phyloP scores from a whole-genome alignment of 192 early-diverging fungal genomes.

The Entomortierella chlamydospora region DNA sequence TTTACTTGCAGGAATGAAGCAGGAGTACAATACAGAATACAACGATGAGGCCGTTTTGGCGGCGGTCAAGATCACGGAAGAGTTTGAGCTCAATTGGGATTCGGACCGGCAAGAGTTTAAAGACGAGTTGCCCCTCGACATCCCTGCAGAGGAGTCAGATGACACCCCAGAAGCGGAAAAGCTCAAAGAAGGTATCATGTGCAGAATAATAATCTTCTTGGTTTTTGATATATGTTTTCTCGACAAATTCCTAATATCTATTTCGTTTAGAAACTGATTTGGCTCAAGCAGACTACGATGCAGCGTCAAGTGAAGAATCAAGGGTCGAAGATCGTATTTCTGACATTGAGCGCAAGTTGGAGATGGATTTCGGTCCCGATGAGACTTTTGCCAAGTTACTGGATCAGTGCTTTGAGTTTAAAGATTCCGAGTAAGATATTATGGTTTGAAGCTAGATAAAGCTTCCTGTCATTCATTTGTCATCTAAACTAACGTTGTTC shows the following conservation, averaged over 20 bases:
- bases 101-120: constrained; percentile 15
- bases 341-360: constrained; percentile 64
- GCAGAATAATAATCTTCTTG: too few species aligned
- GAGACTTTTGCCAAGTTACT: constrained; percentile 76
- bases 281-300: constrained; percentile 35
- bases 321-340: constrained; percentile 47
- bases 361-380: constrained; percentile 77
- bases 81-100: constrained; percentile 23
- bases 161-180: constrained; percentile 39
- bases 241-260: background rate
- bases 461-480: background rate
- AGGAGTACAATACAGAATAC: constrained; percentile 66
- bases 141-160: constrained; percentile 24
- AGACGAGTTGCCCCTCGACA: constrained; percentile 21
- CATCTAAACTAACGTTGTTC: background rate
- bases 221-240: too few species aligned
- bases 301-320: constrained; percentile 30
- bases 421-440: constrained; percentile 71
- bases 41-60: constrained; percentile 66
- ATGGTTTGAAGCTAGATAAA: background rate
- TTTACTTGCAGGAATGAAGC: constrained; percentile 49
- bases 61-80: constrained; percentile 57
- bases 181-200: constrained; percentile 29
- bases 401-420: constrained; percentile 75
- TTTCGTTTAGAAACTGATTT: constrained; percentile 38